A percentile compares a stretch with the other conserved stretches of the same genome.
Conservation (phyloP, 108 stramenopile genomes). For the Mayamaea pseudoterrestris region DNA sequence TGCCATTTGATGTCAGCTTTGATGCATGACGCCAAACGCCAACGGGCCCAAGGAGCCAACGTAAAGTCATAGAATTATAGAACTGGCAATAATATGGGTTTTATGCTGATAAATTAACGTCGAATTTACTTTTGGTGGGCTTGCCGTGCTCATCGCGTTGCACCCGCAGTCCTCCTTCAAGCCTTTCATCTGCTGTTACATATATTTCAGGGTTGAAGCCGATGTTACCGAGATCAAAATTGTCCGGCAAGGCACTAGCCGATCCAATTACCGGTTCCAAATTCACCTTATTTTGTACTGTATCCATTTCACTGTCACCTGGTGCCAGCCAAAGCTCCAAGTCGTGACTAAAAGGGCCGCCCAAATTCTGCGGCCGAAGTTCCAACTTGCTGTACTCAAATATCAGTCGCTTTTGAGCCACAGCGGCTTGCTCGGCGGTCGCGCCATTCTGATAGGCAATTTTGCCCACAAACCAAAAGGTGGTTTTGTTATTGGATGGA, state of each 20-base stretch:
- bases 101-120: conserved; percentile 39
- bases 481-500: conserved; percentile 39
- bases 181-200: conserved; percentile 63
- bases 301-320: conserved; percentile 78
- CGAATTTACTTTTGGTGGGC: conserved; percentile 59
- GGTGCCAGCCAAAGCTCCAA: conserved; percentile 74
- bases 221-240: conserved; percentile 31
- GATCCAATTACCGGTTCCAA: conserved; percentile 42
- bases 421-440: conserved; percentile 24
- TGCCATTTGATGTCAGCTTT: conserved; percentile 51
- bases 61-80: no score
- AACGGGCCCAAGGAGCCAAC: no score
- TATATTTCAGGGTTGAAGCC: conserved; percentile 84
- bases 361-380: conserved; percentile 67
- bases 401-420: conserved; percentile 71
- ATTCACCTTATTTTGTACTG: conserved; percentile 54
- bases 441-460: conserved; percentile 14
- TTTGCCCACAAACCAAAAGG: conserved; percentile 78
- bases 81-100: no score
- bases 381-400: conserved; percentile 66
- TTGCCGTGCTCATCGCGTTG: conserved; percentile 40
- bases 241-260: conserved; percentile 29
- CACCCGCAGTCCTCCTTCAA: conserved; percentile 65
- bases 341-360: conserved; percentile 35
- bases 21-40: conserved; percentile 38